phyloP scores from a whole-genome alignment of 208 protist species.

The Wallacemonas sp. region DNA sequence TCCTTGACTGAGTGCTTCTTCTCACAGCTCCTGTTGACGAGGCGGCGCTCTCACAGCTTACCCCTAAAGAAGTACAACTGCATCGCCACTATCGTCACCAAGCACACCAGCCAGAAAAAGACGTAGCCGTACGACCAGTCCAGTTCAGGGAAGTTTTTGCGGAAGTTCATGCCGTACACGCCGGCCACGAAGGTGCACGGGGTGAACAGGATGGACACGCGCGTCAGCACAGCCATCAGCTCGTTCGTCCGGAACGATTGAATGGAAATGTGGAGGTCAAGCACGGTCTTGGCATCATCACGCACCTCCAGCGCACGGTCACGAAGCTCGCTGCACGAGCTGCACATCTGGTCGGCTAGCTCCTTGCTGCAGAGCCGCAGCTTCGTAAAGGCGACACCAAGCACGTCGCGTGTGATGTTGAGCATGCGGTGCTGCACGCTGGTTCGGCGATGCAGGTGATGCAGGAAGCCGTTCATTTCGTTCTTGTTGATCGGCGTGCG shows the following conservation, averaged over 20 bases:
- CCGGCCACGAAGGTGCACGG: conserved; percentile 86
- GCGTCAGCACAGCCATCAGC: conserved; percentile 90
- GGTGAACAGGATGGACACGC: conserved; percentile 85
- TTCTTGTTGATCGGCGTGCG: conserved; percentile 59
- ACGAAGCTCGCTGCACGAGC: conserved; percentile 68
- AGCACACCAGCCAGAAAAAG: conserved; percentile 71
- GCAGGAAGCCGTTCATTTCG: conserved; percentile 85
- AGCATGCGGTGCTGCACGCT: conserved; percentile 85
- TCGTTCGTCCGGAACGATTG: conserved; percentile 86
- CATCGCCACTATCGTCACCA: conserved; percentile 54
- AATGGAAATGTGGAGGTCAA: conserved; percentile 82
- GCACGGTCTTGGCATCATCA: conserved; percentile 82
- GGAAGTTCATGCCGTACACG: conserved; percentile 93
- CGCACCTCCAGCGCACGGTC: conserved; percentile 78
- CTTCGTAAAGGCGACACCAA: conserved; percentile 77
- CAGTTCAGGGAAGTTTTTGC: conserved; percentile 74
- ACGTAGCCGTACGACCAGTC: conserved; percentile 69
- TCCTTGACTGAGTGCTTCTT: not conserved
- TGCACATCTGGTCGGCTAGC: conserved; percentile 76
- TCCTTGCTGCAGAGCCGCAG: conserved; percentile 72
- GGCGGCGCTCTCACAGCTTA: not conserved
- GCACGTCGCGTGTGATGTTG: conserved; percentile 62
- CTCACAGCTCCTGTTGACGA: not conserved
- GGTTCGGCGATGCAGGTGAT: conserved; percentile 86
- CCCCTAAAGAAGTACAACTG: conserved; percentile 53